These are phyloP conservation scores for Chlamydomonas schloesseri DNA, from an alignment of 139 green algal species.

Conservation along the genomic window DNA sequence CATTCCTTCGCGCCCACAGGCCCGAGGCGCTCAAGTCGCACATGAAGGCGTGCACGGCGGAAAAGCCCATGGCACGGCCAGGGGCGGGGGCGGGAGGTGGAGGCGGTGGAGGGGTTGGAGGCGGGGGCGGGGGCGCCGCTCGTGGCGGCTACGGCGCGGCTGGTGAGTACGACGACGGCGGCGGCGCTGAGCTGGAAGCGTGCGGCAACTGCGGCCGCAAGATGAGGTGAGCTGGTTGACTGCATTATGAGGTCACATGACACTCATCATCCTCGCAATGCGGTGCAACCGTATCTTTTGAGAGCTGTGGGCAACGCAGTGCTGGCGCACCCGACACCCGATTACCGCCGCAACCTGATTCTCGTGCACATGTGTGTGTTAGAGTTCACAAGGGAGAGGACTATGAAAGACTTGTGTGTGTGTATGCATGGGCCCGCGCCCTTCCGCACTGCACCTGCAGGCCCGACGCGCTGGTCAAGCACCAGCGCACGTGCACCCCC, in stretches of 20 bases:
- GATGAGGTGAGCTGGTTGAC: slow-evolving; percentile 47
- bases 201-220: slow-evolving; percentile 47
- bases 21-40: slow-evolving; percentile 56
- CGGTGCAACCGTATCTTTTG: too few species aligned
- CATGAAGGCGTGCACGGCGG: slow-evolving; percentile 60
- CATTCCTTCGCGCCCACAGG: background rate
- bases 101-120: background rate
- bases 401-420: too few species aligned
- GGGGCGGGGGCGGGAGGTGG: background rate
- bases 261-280: too few species aligned
- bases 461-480: slow-evolving; percentile 52
- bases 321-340: too few species aligned
- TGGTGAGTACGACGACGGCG: slow-evolving; percentile 44
- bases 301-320: too few species aligned
- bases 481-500: slow-evolving; percentile 51
- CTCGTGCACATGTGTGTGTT: too few species aligned
- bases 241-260: too few species aligned
- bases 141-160: background rate
- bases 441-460: background rate
- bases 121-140: background rate
- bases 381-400: too few species aligned
- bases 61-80: background rate
- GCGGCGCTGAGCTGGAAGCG: slow-evolving; percentile 33
- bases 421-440: too few species aligned
- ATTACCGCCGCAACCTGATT: too few species aligned